Percentiles rank a stretch among this genome's conserved stretches.
Conservation (phyloP, 2,329 filamentous ascomycete genomes). For the Botryotinia convoluta region DNA sequence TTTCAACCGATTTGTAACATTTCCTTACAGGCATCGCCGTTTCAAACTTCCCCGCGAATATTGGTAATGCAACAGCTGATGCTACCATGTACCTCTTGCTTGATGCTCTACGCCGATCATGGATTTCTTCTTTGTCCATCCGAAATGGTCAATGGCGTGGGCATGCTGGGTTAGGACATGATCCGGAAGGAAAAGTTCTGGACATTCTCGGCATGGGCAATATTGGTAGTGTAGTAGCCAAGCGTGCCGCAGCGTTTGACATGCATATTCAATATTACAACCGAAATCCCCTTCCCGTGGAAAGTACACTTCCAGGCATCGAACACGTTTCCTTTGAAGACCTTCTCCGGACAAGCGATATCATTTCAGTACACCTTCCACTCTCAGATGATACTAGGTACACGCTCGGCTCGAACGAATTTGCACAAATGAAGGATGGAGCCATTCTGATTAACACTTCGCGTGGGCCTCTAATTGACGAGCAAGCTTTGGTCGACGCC, state of each 20-base stretch:
- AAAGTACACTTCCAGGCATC: conserved; percentile 49
- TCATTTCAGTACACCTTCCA: conserved; percentile 74
- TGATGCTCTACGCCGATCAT: conserved; percentile 72
- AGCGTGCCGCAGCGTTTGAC: conserved; percentile 68
- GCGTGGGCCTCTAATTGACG: conserved; percentile 75
- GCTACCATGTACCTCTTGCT: conserved; percentile 75
- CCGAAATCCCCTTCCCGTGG: conserved; percentile 56
- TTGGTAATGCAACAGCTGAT: conserved; percentile 80
- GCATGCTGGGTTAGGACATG: conserved; percentile 53
- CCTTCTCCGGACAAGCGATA: conserved; percentile 65
- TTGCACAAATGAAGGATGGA: conserved; percentile 72
- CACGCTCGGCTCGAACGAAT: conserved; percentile 67
- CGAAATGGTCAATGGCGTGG: conserved; percentile 63
- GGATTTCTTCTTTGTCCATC: conserved; percentile 49
- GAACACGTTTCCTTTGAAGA: conserved; percentile 71
- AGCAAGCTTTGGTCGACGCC: conserved; percentile 71
- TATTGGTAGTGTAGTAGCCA: conserved; percentile 72
- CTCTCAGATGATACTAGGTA: conserved; percentile 65
- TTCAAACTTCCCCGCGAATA: conserved; percentile 72
- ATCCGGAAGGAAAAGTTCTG: conserved; percentile 71
- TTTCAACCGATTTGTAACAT: neutral
- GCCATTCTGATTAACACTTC: conserved; percentile 80
- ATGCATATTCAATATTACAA: conserved; percentile 77
- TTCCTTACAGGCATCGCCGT: conserved; percentile 55
- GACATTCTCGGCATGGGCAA: conserved; percentile 84